Evolutionary conservation across 257 asterid species (phyloP), one percentile per base, ranked within the genome.

Genomic region (Ligustrum vulgare): DNA sequence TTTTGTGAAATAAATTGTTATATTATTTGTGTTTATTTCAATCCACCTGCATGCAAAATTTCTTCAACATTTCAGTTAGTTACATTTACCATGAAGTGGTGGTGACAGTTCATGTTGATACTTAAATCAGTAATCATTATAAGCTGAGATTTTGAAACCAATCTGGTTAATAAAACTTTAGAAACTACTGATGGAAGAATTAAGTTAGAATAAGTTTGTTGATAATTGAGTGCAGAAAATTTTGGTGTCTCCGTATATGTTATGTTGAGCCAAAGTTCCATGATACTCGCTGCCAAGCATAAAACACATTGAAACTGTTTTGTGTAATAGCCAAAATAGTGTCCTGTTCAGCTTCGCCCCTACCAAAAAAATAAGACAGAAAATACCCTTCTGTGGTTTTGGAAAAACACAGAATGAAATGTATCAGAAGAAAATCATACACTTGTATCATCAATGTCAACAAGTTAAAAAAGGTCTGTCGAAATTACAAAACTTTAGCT

Each of bases 1-100:
- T 76, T 69, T 49, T 15, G 62, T 56, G 75, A 60, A 69, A 76
- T 76, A 69, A 76, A 76, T 45, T 39, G 47, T 74, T 78, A 71
- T 79, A 10, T 67, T 47, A 47, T 47, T 16, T 15, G 2, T 47
- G 58, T 13, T 47, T 47, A 16, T 47, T 47, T 13, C 15, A 13
- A 47, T 47, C n/a, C 58, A 13, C 83, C 23, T 68, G 6, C 58
- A 47, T 47, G 45, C n/a, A 15, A 16, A 22, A 16, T 47, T 3
- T 47, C 6, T 47, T 47, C 16, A 13, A 47, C n/a, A 15, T 47
- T 47, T 47, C 31, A 56, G 64, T 22, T 58, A 58, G 65, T 58
- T 58, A 58, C 20, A 16, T 58, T 20, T 1, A 22, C 32, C 22
- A 23, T 58, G 32, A 58, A 58, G 54, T 47, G 18, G 54, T 47